A percentile compares a stretch with the other conserved stretches of the same genome.
Conservation (phyloP, 129 eudicot species). For the Flaveria bidentis region DNA sequence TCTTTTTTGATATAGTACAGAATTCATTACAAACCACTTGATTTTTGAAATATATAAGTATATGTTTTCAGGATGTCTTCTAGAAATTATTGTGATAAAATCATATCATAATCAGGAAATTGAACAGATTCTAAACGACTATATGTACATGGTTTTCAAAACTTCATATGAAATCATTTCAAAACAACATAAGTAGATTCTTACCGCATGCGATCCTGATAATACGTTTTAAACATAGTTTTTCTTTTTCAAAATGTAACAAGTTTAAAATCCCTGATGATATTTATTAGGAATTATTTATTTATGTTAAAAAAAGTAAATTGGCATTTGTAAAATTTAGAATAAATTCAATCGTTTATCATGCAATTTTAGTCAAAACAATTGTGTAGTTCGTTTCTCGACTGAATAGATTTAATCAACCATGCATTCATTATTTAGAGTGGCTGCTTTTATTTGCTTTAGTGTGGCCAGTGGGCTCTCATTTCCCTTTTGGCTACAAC, state of each 20-base stretch:
- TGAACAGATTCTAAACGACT: too few species aligned
- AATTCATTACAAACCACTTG: too few species aligned
- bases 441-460: not conserved
- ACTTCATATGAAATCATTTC: too few species aligned
- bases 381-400: not conserved
- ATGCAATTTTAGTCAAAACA: not conserved
- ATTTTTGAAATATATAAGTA: too few species aligned
- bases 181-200: too few species aligned
- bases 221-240: too few species aligned
- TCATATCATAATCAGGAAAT: too few species aligned
- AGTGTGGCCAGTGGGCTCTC: not conserved
- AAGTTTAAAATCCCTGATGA: not conserved
- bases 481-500: not conserved
- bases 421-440: slow-evolving; percentile 9
- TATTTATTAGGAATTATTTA: not conserved
- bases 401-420: not conserved
- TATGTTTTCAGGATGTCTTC: not conserved
- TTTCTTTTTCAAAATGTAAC: too few species aligned
- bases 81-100: not conserved
- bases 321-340: not conserved
- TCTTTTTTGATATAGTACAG: too few species aligned
- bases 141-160: too few species aligned
- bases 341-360: not conserved
- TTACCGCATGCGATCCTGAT: too few species aligned
- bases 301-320: not conserved